Conservation (phyloP, 495 filamentous ascomycete genomes). For the Penicillium ucsense region DNA sequence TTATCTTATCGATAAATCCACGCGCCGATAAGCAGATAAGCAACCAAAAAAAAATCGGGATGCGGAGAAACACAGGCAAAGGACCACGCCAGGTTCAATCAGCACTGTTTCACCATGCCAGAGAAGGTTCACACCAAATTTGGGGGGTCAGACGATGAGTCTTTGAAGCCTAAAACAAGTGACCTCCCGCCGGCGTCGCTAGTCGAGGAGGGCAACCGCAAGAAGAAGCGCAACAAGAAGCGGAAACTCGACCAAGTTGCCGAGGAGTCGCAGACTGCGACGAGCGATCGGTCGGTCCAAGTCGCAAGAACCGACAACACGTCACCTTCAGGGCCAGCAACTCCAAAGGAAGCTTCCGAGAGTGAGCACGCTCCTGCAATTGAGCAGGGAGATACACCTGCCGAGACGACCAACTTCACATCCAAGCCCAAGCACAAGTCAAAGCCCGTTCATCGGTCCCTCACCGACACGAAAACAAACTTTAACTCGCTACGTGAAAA, state of each 20-base stretch:
- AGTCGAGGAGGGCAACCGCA: conserved; percentile 14
- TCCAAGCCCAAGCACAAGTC: conserved; percentile 4
- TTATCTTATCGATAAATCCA: conserved; percentile 9
- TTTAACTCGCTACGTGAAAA: conserved; percentile 33
- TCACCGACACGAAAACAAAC: conserved; percentile 17
- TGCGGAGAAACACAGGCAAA: neutral
- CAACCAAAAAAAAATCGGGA: conserved; percentile 21
- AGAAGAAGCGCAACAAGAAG: conserved; percentile 32
- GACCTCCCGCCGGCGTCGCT: neutral
- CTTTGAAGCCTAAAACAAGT: conserved; percentile 1
- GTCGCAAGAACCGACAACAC: neutral
- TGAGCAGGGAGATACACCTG: no score
- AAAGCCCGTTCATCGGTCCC: conserved; percentile 4
- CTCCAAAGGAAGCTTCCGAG: neutral
- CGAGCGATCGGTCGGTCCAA: neutral
- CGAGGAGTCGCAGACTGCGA: conserved; percentile 4
- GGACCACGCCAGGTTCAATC: neutral
- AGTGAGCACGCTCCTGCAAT: no score
- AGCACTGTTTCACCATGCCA: conserved; percentile 32
- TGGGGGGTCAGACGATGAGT: conserved; percentile 11
- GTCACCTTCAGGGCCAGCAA: no score
- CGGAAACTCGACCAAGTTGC: conserved; percentile 30
- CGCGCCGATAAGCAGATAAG: conserved; percentile 1
- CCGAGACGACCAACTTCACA: neutral
- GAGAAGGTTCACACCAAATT: conserved; percentile 28